phyloP scores from a whole-genome alignment of 805 yeast species.

The Zygosaccharomyces gambellarensis region DNA sequence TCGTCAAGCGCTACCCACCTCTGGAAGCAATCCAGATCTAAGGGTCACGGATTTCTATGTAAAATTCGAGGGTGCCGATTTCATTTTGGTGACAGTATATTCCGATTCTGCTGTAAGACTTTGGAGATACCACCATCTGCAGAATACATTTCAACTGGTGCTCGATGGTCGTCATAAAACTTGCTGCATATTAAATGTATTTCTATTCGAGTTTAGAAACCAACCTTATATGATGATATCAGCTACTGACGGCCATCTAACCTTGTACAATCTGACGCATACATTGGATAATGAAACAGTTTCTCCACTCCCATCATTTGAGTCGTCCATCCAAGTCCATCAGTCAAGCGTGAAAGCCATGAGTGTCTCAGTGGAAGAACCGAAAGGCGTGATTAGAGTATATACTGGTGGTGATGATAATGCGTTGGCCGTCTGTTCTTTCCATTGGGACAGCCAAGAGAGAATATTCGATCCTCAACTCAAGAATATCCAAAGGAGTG shows the following conservation, averaged over 20 bases:
- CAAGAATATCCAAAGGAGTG: constrained; percentile 41
- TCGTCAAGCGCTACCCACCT: constrained; percentile 51
- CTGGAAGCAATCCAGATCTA: constrained; percentile 65
- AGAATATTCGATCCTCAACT: constrained; percentile 22
- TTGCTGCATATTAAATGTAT: constrained; percentile 69
- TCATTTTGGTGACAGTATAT: constrained; percentile 59
- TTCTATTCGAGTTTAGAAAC: constrained; percentile 37
- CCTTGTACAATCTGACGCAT: constrained; percentile 51
- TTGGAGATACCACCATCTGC: constrained; percentile 47
- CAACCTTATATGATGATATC: constrained; percentile 46
- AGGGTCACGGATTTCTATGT: constrained; percentile 83
- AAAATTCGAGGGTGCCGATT: constrained; percentile 34
- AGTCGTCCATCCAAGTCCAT: constrained; percentile 53
- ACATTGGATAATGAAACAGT: neutral
- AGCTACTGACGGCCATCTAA: constrained; percentile 79
- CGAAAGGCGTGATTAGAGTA: constrained; percentile 30
- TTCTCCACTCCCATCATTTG: constrained; percentile 9
- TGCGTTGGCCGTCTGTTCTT: constrained; percentile 45
- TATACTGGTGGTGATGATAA: constrained; percentile 94
- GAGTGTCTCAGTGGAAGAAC: constrained; percentile 25
- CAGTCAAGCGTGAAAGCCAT: constrained; percentile 80
- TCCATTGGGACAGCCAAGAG: constrained; percentile 30
- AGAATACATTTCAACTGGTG: constrained; percentile 41
- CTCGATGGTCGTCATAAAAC: constrained; percentile 54
- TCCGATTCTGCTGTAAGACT: constrained; percentile 76